These are phyloP conservation scores for Sclerotinia subarctica DNA, from an alignment of 2,329 filamentous ascomycete species.

Conservation along the genomic window DNA sequence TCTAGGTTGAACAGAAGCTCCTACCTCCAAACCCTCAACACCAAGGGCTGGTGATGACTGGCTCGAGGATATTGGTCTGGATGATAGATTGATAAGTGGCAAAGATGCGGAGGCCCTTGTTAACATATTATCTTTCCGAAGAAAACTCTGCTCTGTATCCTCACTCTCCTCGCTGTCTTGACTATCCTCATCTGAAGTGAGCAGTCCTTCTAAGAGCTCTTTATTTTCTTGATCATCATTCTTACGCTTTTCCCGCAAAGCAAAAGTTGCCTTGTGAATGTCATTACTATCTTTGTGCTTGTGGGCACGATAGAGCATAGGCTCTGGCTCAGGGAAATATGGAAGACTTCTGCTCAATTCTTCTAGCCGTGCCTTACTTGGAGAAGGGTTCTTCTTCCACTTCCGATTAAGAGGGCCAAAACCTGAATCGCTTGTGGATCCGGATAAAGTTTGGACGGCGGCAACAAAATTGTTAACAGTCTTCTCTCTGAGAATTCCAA, in stretches of 20 bases:
- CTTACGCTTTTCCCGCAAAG: conserved; percentile 2
- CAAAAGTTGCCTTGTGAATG: neutral
- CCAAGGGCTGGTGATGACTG: conserved; percentile 5
- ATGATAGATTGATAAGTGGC: neutral
- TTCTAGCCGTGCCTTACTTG: conserved; percentile 32
- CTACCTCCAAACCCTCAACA: conserved; percentile 6
- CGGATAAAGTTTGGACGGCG: conserved; percentile 1
- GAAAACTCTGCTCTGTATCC: neutral
- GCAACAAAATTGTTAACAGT: conserved; percentile 7
- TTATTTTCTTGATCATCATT: neutral
- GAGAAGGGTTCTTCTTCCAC: conserved; percentile 33
- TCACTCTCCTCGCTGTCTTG: neutral
- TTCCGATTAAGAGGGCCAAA: conserved; percentile 6
- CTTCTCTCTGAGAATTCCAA: neutral
- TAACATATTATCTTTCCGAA: neutral
- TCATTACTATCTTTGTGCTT: conserved; percentile 17
- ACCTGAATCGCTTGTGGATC: conserved; percentile 4
- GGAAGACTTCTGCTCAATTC: conserved; percentile 21
- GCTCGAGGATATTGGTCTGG: neutral
- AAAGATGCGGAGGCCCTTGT: neutral
- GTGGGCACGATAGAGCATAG: neutral
- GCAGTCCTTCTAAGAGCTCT: conserved; percentile 4
- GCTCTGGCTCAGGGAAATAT: conserved; percentile 2
- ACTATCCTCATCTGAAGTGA: neutral
- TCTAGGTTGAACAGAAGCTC: conserved; percentile 15